Percentiles rank a stretch among this genome's conserved stretches.
phyloP scores from a whole-genome alignment of 345 rosid genomes.

The Noccaea caerulescens region DNA sequence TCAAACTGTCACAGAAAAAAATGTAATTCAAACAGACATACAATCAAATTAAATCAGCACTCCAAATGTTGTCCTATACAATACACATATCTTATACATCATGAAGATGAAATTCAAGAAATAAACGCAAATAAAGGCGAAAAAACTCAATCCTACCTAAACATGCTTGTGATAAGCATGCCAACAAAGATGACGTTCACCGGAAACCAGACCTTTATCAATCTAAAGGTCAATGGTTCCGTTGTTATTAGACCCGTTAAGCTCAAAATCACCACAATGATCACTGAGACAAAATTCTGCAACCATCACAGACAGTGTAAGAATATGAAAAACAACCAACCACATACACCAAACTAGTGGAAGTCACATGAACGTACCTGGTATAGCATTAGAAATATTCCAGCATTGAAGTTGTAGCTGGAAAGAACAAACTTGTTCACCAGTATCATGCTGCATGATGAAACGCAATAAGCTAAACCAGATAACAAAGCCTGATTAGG shows the following conservation, averaged over 20 bases:
- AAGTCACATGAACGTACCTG: constrained; percentile 59
- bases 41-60: background rate
- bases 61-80: background rate
- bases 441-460: constrained; percentile 97
- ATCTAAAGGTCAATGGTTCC: constrained; percentile 81
- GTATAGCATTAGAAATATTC: constrained; percentile 91
- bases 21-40: background rate
- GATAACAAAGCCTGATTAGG: constrained; percentile 82
- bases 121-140: background rate
- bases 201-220: constrained; percentile 94
- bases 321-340: background rate
- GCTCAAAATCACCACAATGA: constrained; percentile 73
- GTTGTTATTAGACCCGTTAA: constrained; percentile 71
- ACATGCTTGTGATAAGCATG: constrained; percentile 99
- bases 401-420: constrained; percentile 91
- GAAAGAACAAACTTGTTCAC: constrained; percentile 95
- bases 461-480: constrained; percentile 89
- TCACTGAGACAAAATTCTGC: constrained; percentile 93
- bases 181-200: constrained; percentile 95
- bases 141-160: constrained; percentile 63
- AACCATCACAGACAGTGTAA: constrained; percentile 42
- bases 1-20: constrained; percentile 65
- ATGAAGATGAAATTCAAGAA: background rate
- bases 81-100: background rate
- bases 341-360: constrained; percentile 43